Percentiles rank a stretch among this genome's conserved stretches.
phyloP scores from a whole-genome alignment of 805 yeast species.

The Millerago galiae region DNA sequence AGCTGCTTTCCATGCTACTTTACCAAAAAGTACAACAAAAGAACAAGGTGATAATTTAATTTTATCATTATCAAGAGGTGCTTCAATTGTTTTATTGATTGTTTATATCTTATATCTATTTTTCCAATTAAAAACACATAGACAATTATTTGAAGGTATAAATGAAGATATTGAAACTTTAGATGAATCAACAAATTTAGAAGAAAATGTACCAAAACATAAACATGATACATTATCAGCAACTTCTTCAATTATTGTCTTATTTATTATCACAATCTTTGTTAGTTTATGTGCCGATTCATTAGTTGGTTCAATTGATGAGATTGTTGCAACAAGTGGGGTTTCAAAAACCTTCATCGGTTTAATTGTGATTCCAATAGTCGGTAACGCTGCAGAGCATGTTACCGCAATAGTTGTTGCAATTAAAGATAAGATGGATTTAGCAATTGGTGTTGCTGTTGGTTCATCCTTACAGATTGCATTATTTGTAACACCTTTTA shows the following conservation, averaged over 20 bases:
- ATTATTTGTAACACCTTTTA: slow-evolving; percentile 88
- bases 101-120: slow-evolving; percentile 74
- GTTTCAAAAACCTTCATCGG: slow-evolving; percentile 94
- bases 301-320: slow-evolving; percentile 90
- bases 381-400: slow-evolving; percentile 98
- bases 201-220: slow-evolving; percentile 8
- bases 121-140: slow-evolving; percentile 89
- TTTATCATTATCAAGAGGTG: slow-evolving; percentile 75
- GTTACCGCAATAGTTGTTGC: slow-evolving; percentile 96
- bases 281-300: slow-evolving; percentile 92
- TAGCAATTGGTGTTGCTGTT: slow-evolving; percentile 94
- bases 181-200: slow-evolving; percentile 4
- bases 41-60: slow-evolving; percentile 39
- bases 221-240: slow-evolving; percentile 40
- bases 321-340: slow-evolving; percentile 75
- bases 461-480: slow-evolving; percentile 96
- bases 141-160: slow-evolving; percentile 58
- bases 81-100: slow-evolving; percentile 68
- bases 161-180: slow-evolving; percentile 31
- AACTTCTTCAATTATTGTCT: slow-evolving; percentile 42
- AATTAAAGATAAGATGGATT: slow-evolving; percentile 92
- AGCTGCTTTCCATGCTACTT: slow-evolving; percentile 88
- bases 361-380: slow-evolving; percentile 87
- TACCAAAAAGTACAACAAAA: slow-evolving; percentile 35
- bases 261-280: slow-evolving; percentile 61